These are phyloP conservation scores for Saccharomycopsis javanensis DNA, from an alignment of 805 yeast genomes.

Conservation along the genomic window DNA sequence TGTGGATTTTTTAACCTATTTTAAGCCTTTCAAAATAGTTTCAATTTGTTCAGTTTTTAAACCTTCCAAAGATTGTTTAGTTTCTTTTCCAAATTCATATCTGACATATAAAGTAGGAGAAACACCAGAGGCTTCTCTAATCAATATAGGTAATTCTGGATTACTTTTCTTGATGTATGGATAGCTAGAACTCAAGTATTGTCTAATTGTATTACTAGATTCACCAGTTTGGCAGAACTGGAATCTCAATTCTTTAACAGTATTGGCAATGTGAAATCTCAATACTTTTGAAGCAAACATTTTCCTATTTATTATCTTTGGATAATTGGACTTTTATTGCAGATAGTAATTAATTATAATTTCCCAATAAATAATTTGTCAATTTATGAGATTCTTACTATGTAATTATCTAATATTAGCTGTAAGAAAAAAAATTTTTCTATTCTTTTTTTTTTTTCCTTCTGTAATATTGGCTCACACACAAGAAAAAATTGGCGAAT, in stretches of 20 bases:
- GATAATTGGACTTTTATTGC: background rate
- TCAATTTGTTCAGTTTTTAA: conserved; percentile 24
- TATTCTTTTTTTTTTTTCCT: background rate
- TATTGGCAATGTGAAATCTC: conserved; percentile 32
- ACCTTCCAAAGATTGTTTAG: conserved; percentile 30
- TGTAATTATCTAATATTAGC: too few relatives aligned
- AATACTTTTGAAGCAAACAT: conserved; percentile 28
- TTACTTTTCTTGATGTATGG: conserved; percentile 54
- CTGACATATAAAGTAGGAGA: conserved; percentile 70
- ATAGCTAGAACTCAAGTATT: conserved; percentile 54
- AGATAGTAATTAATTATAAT: background rate
- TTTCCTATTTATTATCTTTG: conserved; percentile 20
- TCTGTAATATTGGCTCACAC: background rate
- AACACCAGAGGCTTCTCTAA: conserved; percentile 68
- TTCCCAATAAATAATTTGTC: background rate
- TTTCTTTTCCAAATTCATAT: conserved; percentile 36
- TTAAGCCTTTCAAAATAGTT: conserved; percentile 20
- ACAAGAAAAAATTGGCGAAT: conserved; percentile 5
- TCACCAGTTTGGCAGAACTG: conserved; percentile 75
- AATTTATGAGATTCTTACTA: background rate
- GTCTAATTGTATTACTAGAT: conserved; percentile 49
- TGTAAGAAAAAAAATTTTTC: background rate
- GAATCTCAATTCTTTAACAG: conserved; percentile 71
- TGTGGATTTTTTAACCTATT: conserved; percentile 1
- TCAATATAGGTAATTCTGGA: conserved; percentile 60